A percentile compares a stretch with the other conserved stretches of the same genome.
Conservation (phyloP, 768 basidiomycete species). For the Russula virescens region DNA sequence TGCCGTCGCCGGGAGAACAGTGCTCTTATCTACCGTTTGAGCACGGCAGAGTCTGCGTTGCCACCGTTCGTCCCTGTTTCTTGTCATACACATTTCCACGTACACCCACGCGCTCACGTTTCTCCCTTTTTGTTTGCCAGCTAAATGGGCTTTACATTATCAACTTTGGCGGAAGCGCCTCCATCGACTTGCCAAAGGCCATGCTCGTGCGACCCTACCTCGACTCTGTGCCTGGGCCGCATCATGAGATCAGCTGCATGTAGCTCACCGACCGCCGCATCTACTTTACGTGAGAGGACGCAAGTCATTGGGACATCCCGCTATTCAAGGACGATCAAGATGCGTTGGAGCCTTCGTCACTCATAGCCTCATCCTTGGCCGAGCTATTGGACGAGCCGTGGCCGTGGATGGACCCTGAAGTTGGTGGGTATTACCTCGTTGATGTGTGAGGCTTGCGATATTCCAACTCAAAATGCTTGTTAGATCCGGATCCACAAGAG, state of each 20-base stretch:
- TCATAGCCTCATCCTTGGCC: background rate
- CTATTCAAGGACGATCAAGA: conserved; percentile 7
- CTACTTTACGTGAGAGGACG: conserved; percentile 22
- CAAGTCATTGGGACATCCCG: conserved; percentile 3
- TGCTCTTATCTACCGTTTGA: conserved; percentile 18
- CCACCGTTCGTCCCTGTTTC: conserved; percentile 16
- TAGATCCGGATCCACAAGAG: background rate
- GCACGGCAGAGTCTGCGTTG: conserved; percentile 21
- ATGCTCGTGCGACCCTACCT: conserved; percentile 8
- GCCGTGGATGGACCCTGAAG: no score
- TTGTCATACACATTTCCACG: no score
- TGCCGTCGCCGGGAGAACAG: background rate
- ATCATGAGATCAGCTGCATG: conserved; percentile 13
- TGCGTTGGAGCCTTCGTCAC: background rate
- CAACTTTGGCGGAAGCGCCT: background rate
- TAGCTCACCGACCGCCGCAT: conserved; percentile 23
- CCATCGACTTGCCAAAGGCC: background rate
- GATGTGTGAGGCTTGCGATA: background rate
- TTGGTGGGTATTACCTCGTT: background rate
- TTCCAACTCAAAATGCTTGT: background rate
- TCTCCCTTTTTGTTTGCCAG: no score
- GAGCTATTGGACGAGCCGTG: background rate
- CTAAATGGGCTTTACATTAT: conserved; percentile 12
- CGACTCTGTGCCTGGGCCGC: rapidly evolving
- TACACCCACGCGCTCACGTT: no score